Evolutionary conservation across 2,329 filamentous ascomycete genomes (phyloP).

Genomic region (Fusarium luffae): DNA sequence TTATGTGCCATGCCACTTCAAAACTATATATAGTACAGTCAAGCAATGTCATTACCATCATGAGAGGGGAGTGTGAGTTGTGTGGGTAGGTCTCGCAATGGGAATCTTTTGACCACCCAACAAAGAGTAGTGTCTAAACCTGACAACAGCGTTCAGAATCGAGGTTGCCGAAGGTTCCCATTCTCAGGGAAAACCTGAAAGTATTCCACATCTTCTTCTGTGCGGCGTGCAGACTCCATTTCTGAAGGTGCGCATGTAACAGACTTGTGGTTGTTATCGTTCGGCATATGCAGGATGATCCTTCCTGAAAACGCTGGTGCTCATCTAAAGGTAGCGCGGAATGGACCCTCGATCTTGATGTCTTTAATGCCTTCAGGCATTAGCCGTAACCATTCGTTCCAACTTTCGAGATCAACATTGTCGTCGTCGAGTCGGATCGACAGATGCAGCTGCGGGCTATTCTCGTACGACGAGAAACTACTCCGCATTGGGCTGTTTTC

Average conservation of each 20-base stretch:
- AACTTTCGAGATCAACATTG: constrained; percentile 62
- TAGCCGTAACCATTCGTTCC: constrained; percentile 68
- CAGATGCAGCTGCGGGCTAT: constrained; percentile 61
- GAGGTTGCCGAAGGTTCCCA: constrained; percentile 19
- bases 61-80: constrained; percentile 19
- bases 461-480: constrained; percentile 55
- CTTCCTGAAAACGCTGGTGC: not conserved
- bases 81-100: constrained; percentile 4
- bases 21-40: constrained; percentile 19
- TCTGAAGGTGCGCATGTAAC: constrained; percentile 5
- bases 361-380: constrained; percentile 68
- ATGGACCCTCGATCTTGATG: constrained; percentile 65
- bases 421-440: constrained; percentile 64
- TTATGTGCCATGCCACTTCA: constrained; percentile 27
- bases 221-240: constrained; percentile 20
- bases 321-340: constrained; percentile 47
- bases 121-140: not conserved
- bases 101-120: constrained; percentile 10
- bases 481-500: constrained; percentile 54
- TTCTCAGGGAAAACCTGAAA: constrained; percentile 31
- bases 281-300: constrained; percentile 2
- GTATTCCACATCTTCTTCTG: constrained; percentile 13
- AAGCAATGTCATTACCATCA: constrained; percentile 19
- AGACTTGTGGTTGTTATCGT: constrained; percentile 4
- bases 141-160: constrained; percentile 2